Evolutionary conservation across 352 stramenopile species (phyloP).

Genomic region (Hyaloperonospora brassicae): DNA sequence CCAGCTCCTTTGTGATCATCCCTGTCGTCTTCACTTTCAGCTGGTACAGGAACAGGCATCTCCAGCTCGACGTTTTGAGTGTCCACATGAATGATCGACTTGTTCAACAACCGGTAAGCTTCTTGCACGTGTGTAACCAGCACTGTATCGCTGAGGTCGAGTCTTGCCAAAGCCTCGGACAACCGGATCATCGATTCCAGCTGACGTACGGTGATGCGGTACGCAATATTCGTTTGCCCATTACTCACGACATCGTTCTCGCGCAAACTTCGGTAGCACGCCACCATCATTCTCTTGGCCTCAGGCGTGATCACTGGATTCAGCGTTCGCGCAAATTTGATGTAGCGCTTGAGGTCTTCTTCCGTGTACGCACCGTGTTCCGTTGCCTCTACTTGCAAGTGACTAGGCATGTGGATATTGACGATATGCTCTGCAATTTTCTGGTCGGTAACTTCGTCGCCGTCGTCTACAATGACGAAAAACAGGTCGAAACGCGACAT

Average conservation of each 20-base stretch:
- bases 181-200: conserved; percentile 98
- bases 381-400: conserved; percentile 30
- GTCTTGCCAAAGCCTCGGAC: conserved; percentile 91
- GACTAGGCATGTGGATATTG: conserved; percentile 86
- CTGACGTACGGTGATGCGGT: conserved; percentile 98
- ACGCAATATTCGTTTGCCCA: conserved; percentile 92
- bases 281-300: conserved; percentile 90
- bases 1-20: conserved; percentile 27
- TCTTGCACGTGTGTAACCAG: conserved; percentile 90
- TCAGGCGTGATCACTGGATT: conserved; percentile 53
- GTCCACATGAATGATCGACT: conserved; percentile 99
- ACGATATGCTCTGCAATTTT: conserved; percentile 97
- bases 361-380: conserved; percentile 45
- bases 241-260: conserved; percentile 92
- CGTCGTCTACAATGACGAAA: conserved; percentile 98
- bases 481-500: conserved; percentile 99
- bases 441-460: conserved; percentile 90
- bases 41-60: conserved; percentile 32
- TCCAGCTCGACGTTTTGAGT: conserved; percentile 94
- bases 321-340: conserved; percentile 80
- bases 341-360: conserved; percentile 93
- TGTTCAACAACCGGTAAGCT: conserved; percentile 94
- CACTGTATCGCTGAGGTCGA: conserved; percentile 93
- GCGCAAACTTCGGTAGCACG: conserved; percentile 96
- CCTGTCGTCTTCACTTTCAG: conserved; percentile 46